Base-by-base conservation (phyloP, 2,329 filamentous ascomycete species). In the Curvularia lunata region DNA sequence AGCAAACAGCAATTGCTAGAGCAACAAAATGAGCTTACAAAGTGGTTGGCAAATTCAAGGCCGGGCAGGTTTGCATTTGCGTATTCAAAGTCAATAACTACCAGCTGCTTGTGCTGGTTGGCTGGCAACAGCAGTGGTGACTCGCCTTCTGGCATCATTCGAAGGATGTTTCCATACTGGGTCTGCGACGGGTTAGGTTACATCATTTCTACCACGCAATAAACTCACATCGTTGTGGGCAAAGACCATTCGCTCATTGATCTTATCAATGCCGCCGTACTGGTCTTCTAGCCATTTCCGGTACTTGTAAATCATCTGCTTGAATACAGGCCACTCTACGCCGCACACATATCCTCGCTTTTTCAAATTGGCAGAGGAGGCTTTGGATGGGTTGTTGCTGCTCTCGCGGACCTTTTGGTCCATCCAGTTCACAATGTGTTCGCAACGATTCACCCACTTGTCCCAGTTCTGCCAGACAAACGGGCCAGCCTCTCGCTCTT, bases 1-100 rank as follows among this genome's bases (percentile, higher is more conserved):
- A n/a, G n/a, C n/a, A n/a, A n/a, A n/a, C n/a, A n/a, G n/a, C n/a
- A n/a, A n/a, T n/a, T n/a, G n/a, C n/a, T n/a, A n/a, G n/a, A 19
- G 5, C 6, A 38, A 30, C 40, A 48, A 19, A 12, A 50, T 37
- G 18, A 32, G 16, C 83, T 79, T 78, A 85, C 91, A 78, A 99
- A 99, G 78, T 99, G 95, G 75, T 99, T 99, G 56, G 92, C 95
- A 74, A 99, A 98, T 77, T 99, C 95, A 16, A 92, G 83, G 1
- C 92, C 95, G 0, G 87, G 88, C 0, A 88, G 83, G 74, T 98
- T 99, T 56, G 94, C 92, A 2, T 89, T 93, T 1, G 95, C 91
- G 74, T 99, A 99, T 73, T 99, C 95, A 70, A 99, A 99, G 75
- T 99, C 95, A 71, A 99, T 99, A 63, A 99, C 95, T 16, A 98